phyloP scores from a whole-genome alignment of 768 basidiomycete genomes.

The Pholiota conissans region DNA sequence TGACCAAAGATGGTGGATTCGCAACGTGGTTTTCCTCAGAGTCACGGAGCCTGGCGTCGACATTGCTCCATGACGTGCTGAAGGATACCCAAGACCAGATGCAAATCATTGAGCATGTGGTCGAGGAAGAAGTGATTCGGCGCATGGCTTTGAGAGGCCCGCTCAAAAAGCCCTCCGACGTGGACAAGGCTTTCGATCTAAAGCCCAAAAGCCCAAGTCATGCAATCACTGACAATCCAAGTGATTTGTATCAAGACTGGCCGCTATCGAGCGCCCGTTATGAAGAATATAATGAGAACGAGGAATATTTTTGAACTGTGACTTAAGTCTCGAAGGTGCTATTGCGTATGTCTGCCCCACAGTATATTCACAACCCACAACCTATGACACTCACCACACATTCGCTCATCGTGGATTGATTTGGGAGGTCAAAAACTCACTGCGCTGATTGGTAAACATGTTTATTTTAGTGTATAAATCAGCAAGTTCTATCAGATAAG shows the following conservation, averaged over 20 bases:
- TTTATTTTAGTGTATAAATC: neutral
- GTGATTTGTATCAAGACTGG: too few relatives aligned
- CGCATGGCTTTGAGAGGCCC: constrained; percentile 18
- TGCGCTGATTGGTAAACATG: neutral
- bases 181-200: neutral
- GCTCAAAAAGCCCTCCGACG: constrained; percentile 14
- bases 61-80: constrained; percentile 33
- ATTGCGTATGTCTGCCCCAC: too few relatives aligned
- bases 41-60: constrained; percentile 30
- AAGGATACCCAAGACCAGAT: constrained; percentile 34
- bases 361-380: too few relatives aligned
- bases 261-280: too few relatives aligned
- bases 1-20: constrained; percentile 31
- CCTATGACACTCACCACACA: too few relatives aligned
- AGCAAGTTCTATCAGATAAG: neutral
- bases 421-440: too few relatives aligned
- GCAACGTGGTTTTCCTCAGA: constrained; percentile 36
- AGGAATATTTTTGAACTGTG: neutral
- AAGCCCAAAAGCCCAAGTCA: neutral
- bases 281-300: neutral
- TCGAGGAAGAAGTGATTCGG: constrained; percentile 31
- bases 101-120: constrained; percentile 35
- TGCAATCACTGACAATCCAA: too few relatives aligned
- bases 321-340: too few relatives aligned
- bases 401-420: too few relatives aligned